Conservation (phyloP, 176 grass and related monocot genomes). For the Alloteropsis semialata region DNA sequence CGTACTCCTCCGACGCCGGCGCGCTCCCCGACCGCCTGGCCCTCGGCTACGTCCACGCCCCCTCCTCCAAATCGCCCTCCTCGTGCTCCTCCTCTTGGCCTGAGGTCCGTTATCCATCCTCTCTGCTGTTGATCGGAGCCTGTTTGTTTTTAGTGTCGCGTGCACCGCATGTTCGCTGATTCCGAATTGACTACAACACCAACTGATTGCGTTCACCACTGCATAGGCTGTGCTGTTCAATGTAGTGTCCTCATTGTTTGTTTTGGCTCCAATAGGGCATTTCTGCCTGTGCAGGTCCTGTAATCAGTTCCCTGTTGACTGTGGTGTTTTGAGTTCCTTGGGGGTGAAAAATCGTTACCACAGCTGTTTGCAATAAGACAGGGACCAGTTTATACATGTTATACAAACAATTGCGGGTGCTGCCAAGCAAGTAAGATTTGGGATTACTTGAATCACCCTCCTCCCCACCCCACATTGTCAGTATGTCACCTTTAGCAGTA, state of each 20-base stretch:
- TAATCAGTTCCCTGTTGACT: neutral
- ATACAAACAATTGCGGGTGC: neutral
- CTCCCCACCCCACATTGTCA: too few species aligned
- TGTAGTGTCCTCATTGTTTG: neutral
- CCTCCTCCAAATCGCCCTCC: neutral
- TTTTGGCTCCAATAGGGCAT: neutral
- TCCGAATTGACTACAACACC: neutral
- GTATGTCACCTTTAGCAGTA: neutral
- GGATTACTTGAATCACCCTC: neutral
- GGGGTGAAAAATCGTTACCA: too few species aligned
- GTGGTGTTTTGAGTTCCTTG: neutral
- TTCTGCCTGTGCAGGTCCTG: neutral
- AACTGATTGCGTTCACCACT: neutral
- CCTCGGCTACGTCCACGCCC: conserved; percentile 58
- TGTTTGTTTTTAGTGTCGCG: neutral
- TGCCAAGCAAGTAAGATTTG: neutral
- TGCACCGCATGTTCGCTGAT: neutral
- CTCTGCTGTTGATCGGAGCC: neutral
- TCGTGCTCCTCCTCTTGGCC: conserved; percentile 36
- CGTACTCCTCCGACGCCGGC: neutral
- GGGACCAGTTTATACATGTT: neutral
- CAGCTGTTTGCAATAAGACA: neutral
- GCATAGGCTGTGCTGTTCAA: neutral
- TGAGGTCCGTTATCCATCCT: conserved; percentile 44
- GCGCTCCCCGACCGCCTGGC: conserved; percentile 66